Evolutionary conservation across 768 basidiomycete genomes (phyloP).

Genomic region (Trametes coccinea): DNA sequence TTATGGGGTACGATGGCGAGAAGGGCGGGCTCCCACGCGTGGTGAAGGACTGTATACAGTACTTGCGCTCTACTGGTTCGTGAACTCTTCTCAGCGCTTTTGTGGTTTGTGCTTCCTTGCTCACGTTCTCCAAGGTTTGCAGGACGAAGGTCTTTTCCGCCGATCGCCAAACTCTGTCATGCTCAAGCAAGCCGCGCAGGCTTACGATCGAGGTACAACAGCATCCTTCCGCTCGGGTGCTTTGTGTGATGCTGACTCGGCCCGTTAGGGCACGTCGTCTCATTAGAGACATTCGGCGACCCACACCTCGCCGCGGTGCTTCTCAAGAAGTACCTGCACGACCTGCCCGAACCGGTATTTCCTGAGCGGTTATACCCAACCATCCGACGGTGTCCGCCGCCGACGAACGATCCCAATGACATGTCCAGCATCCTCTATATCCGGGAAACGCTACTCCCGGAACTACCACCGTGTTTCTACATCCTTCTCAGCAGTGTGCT

Average conservation of each 20-base stretch:
- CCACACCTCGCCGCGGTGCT: conserved; percentile 83
- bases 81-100: background rate
- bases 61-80: conserved; percentile 58
- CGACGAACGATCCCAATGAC: conserved; percentile 53
- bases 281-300: conserved; percentile 72
- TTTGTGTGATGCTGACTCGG: conserved; percentile 7
- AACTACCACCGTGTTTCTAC: conserved; percentile 67
- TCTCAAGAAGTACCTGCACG: conserved; percentile 82
- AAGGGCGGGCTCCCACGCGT: conserved; percentile 82
- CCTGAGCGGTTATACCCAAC: conserved; percentile 65
- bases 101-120: background rate
- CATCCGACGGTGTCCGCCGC: conserved; percentile 66
- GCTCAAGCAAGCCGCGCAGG: conserved; percentile 74
- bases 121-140: conserved; percentile 42
- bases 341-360: conserved; percentile 79
- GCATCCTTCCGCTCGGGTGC: background rate
- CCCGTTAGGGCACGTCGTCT: conserved; percentile 69
- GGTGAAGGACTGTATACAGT: conserved; percentile 73
- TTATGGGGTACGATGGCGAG: conserved; percentile 84
- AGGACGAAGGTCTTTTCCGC: conserved; percentile 80
- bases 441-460: conserved; percentile 65
- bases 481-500: conserved; percentile 68
- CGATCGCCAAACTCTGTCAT: conserved; percentile 74
- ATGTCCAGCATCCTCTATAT: conserved; percentile 64
- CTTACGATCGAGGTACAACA: conserved; percentile 73